Percentiles rank a stretch among this genome's conserved stretches.
Evolutionary conservation across 176 grass and related monocot species (phyloP).

Genomic region (Alopecurus myosuroides): DNA sequence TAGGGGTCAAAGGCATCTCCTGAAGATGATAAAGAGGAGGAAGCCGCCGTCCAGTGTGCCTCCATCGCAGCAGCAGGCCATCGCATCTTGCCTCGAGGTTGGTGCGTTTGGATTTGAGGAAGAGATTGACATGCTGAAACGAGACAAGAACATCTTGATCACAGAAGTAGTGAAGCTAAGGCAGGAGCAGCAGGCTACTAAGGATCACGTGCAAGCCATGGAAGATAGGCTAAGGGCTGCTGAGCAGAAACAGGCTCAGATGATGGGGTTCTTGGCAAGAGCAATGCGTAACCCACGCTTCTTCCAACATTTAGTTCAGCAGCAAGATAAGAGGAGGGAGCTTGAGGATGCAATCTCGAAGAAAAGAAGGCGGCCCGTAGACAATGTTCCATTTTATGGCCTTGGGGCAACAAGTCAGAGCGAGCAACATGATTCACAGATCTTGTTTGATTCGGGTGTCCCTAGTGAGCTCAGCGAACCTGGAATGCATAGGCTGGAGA

Average conservation of each 20-base stretch:
- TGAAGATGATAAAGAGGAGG: slow-evolving; percentile 84
- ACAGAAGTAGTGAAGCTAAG: slow-evolving; percentile 81
- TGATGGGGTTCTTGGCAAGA: slow-evolving; percentile 80
- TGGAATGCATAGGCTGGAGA: slow-evolving; percentile 22
- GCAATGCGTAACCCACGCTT: slow-evolving; percentile 75
- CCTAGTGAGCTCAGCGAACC: slow-evolving; percentile 17
- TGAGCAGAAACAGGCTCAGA: slow-evolving; percentile 74
- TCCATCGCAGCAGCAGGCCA: slow-evolving; percentile 25
- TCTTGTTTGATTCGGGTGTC: slow-evolving; percentile 28
- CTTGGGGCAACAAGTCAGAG: slow-evolving; percentile 18
- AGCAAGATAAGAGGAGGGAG: slow-evolving; percentile 76
- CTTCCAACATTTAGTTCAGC: slow-evolving; percentile 62
- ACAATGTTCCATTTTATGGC: slow-evolving; percentile 31
- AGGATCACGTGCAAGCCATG: slow-evolving; percentile 58
- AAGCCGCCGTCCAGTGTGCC: slow-evolving; percentile 36
- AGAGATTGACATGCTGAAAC: slow-evolving; percentile 71
- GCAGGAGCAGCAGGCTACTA: slow-evolving; percentile 69
- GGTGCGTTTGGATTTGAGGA: slow-evolving; percentile 77
- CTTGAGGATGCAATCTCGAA: slow-evolving; percentile 78
- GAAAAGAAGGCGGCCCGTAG: slow-evolving; percentile 77
- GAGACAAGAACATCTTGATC: slow-evolving; percentile 73
- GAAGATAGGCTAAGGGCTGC: slow-evolving; percentile 53
- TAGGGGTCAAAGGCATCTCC: slow-evolving; percentile 67
- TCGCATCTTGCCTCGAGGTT: slow-evolving; percentile 53
- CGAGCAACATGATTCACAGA: slow-evolving; percentile 29